These are phyloP conservation scores for Cyclotella choctawhatcheeana DNA, from an alignment of 108 stramenopile genomes.

Conservation along the genomic window DNA sequence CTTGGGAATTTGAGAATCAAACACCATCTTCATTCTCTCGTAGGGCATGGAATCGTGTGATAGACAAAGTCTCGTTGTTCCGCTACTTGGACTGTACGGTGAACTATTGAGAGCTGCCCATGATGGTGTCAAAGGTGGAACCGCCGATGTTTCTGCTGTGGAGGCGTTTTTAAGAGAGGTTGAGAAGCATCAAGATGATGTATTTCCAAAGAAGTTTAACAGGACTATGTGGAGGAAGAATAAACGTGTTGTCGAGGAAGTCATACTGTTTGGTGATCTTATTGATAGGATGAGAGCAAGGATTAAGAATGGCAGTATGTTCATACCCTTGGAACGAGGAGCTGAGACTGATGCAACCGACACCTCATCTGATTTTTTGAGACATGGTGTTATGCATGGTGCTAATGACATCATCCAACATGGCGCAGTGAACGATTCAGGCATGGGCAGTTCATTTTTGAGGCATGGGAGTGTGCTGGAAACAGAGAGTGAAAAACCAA, in stretches of 20 bases:
- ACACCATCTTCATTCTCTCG: background rate
- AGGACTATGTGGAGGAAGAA: slow-evolving; percentile 51
- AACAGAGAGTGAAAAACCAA: background rate
- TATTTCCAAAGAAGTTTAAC: slow-evolving; percentile 45
- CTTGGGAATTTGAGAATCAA: background rate
- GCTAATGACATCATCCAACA: no score
- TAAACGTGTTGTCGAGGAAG: slow-evolving; percentile 39
- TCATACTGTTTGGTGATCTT: slow-evolving; percentile 47
- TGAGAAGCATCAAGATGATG: slow-evolving; percentile 39
- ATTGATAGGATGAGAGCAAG: slow-evolving; percentile 50
- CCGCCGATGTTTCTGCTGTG: slow-evolving; percentile 36
- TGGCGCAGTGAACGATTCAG: no score
- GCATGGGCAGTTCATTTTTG: no score
- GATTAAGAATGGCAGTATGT: slow-evolving; percentile 28
- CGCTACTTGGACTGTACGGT: slow-evolving; percentile 46
- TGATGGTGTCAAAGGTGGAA: slow-evolving; percentile 34
- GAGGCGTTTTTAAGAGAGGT: slow-evolving; percentile 42
- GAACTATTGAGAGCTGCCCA: slow-evolving; percentile 37
- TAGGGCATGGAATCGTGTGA: slow-evolving; percentile 44
- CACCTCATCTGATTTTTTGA: slow-evolving; percentile 6
- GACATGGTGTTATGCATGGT: slow-evolving; percentile 12
- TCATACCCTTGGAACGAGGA: background rate
- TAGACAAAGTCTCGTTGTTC: slow-evolving; percentile 45
- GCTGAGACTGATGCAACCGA: background rate
- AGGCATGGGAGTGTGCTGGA: slow-evolving; percentile 1